Evolutionary conservation across 768 basidiomycete species (phyloP).

Genomic region (Amanita pseudoporphyria): DNA sequence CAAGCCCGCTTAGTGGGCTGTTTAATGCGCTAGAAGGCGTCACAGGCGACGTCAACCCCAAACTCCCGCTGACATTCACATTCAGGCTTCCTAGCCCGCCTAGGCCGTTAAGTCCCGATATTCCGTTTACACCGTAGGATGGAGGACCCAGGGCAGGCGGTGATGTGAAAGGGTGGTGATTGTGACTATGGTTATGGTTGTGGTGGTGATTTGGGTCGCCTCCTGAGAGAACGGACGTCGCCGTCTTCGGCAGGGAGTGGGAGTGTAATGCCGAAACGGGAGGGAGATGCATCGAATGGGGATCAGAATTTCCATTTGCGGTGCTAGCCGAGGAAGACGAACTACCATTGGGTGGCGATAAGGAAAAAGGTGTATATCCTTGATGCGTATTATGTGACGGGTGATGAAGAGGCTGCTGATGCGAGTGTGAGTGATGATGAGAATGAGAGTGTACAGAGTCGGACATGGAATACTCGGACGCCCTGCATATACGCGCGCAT

Average conservation of each 20-base stretch:
- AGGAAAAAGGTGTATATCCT: conserved; percentile 7
- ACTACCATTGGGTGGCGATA: conserved; percentile 1
- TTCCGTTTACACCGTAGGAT: not conserved
- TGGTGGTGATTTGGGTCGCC: no score
- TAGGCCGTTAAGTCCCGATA: not conserved
- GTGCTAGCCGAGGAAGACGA: not conserved
- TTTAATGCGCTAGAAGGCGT: not conserved
- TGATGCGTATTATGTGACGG: not conserved
- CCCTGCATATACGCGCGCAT: conserved; percentile 1
- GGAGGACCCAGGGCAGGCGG: not conserved
- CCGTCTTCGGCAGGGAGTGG: not conserved
- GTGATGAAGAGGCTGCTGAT: conserved; percentile 3
- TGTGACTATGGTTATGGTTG: no score
- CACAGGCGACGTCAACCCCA: not conserved
- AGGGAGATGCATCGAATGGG: conserved; percentile 13
- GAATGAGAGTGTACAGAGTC: conserved; percentile 24
- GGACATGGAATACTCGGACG: conserved; percentile 32
- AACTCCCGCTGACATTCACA: not conserved
- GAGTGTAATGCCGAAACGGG: conserved; percentile 12
- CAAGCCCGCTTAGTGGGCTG: not conserved
- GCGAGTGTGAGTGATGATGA: conserved; percentile 19
- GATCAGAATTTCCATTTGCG: not conserved
- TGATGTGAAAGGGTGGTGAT: not conserved
- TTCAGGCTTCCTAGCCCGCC: not conserved
- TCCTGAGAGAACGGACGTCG: no score